These are phyloP conservation scores for Tricholoma saponaceum DNA, from an alignment of 768 basidiomycete genomes.

Conservation along the genomic window DNA sequence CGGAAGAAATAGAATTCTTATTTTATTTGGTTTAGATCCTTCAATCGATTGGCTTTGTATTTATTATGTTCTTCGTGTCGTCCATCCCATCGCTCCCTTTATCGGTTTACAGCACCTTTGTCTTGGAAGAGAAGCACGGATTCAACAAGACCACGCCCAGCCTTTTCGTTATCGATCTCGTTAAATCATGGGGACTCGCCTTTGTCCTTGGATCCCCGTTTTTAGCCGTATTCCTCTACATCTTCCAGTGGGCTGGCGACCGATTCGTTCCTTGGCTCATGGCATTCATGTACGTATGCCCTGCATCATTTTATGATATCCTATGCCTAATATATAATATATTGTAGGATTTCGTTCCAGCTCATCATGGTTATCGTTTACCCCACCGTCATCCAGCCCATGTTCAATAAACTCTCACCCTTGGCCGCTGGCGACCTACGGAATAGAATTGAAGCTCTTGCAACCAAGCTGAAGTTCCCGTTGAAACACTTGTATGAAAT, in stretches of 20 bases:
- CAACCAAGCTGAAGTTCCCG: constrained; percentile 84
- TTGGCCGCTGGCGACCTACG: constrained; percentile 76
- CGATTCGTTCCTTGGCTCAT: constrained; percentile 92
- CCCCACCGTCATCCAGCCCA: constrained; percentile 85
- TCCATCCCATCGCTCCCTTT: constrained; percentile 72
- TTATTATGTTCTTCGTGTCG: constrained; percentile 60
- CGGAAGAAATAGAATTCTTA: background rate
- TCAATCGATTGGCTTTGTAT: constrained; percentile 79
- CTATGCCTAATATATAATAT: background rate
- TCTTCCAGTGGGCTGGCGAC: constrained; percentile 92
- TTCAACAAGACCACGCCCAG: constrained; percentile 91
- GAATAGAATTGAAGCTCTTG: constrained; percentile 70
- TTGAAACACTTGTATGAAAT: constrained; percentile 94
- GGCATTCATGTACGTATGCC: constrained; percentile 72
- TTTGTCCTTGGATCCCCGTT: constrained; percentile 79
- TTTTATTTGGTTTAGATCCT: constrained; percentile 52
- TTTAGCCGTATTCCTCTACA: constrained; percentile 79
- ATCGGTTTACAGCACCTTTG: constrained; percentile 84
- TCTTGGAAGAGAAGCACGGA: constrained; percentile 91
- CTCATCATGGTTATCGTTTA: constrained; percentile 79
- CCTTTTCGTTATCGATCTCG: constrained; percentile 72
- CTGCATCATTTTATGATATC: background rate
- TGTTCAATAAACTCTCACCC: constrained; percentile 97
- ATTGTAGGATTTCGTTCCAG: constrained; percentile 71
- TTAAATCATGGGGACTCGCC: constrained; percentile 76